phyloP scores from a whole-genome alignment of 176 grass and related monocot genomes.

The Poa pratensis region DNA sequence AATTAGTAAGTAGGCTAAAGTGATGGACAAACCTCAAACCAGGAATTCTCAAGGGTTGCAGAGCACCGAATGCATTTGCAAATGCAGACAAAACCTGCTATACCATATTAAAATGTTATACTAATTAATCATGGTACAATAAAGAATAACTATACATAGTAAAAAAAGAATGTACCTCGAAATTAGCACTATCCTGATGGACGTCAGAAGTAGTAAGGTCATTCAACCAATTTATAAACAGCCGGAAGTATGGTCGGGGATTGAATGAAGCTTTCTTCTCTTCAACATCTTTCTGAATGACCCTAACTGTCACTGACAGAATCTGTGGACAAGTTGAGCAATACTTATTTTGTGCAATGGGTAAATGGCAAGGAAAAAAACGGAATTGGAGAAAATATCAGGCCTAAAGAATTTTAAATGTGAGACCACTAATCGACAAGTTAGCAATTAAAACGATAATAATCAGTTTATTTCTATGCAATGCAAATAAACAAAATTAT shows the following conservation, averaged over 20 bases:
- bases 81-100: constrained; percentile 43
- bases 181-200: constrained; percentile 65
- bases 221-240: constrained; percentile 80
- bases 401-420: not conserved
- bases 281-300: constrained; percentile 76
- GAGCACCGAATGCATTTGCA: constrained; percentile 41
- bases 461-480: not conserved
- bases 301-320: constrained; percentile 59
- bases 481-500: not conserved
- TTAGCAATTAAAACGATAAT: not conserved
- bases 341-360: constrained; percentile 12
- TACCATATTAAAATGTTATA: constrained; percentile 2
- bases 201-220: constrained; percentile 65
- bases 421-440: not conserved
- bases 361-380: not conserved
- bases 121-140: not conserved
- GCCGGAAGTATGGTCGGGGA: constrained; percentile 70
- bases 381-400: not conserved
- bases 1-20: constrained; percentile 17
- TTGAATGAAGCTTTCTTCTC: constrained; percentile 85
- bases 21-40: constrained; percentile 38
- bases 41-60: constrained; percentile 47
- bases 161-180: constrained; percentile 54
- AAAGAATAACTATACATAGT: constrained; percentile 7
- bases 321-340: constrained; percentile 55